Base-by-base conservation (phyloP, 257 asterid genomes). In the Salvia hispanica region DNA sequence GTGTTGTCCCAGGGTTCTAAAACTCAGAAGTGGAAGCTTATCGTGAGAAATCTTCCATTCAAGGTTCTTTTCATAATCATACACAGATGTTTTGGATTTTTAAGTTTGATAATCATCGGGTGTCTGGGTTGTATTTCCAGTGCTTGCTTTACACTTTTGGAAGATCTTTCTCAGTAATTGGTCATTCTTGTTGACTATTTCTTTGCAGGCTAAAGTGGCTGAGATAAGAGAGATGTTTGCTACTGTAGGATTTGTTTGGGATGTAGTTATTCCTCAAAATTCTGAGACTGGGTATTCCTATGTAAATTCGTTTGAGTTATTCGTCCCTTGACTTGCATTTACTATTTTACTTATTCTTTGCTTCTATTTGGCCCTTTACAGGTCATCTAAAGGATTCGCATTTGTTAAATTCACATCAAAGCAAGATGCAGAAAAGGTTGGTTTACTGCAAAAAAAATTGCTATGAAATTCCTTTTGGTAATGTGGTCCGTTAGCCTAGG, bases 31-130 rank as follows among this genome's bases (percentile, higher is more conserved):
- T 91, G 97, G 97, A 91, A 94, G 83, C 88, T 94, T 70, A 94
- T 91, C 63, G 81, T 87, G 76, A 82, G 96, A 79, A 94, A 94
- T 84, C 89, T 94, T 67, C 99, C 99, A 5, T 94, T 94, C 84
- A 81, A 88, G 97, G 99, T 91, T 67, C 56, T 28, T 67, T 31
- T 56, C 60, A 75, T 62, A 77, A 25, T 25, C 31, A 77, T 64
- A 7, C 73, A 40, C 37, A 36, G 36, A 60, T 21, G 51, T 66
- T 69, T 25, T 31, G 12, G 12, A 25, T 31, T 62, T 52, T 78
- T 51, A 42, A 37, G 53, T 53, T 55, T 12, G 66, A 54, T 53
- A n/a, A 31, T 67, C 25, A 13, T 21, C 58, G 14, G 28, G 31
- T 25, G 31, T 71, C 34, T 55, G 54, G 31, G 31, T 25, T 25